Base-by-base conservation (phyloP, 306 rosid genomes). In the Acacia acuminata region DNA sequence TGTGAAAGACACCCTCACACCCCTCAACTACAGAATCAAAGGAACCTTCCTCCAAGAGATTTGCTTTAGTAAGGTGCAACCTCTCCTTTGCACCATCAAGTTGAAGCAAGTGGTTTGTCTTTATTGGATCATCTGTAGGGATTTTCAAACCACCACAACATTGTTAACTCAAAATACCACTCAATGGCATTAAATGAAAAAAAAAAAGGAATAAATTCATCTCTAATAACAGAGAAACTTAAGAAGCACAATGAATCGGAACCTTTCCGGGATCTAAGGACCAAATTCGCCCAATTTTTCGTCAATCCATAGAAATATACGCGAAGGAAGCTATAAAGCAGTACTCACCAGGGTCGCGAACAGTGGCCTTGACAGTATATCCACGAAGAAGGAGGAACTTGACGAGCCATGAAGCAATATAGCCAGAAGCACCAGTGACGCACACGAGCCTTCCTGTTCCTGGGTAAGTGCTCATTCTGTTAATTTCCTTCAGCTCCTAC, bases 351-450 rank as follows among this genome's bases (percentile, higher is more conserved):
- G 38, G 38, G 38, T 34, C 38, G 27, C 27, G 27, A 27, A 27
- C 27, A 27, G 27, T 27, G 27, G 27, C 27, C 27, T 27, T 27
- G 27, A 27, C 27, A 27, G 27, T 27, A 27, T 27, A 27, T 34
- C 93, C 89, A 38, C 85, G 86, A 38, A 90, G 84, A 10, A 90
- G 90, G 38, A 84, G 70, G 48, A 44, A 44, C 73, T 88, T 90
- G 34, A 87, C 93, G 0, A 89, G 80, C 89, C 88, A 89, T 42
- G 92, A 89, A 17, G 92, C 92, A 4, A 87, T 87, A 45, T 40
- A 69, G 9, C 73, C 73, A 69, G 73, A 69, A 40, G 50, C 73
- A 40, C 73, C 73, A 12, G 73, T 69, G 15, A 69, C 51, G 32
- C 73, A 69, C 17, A 69, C 32, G 9, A 69, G 9, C 51, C 40